These are phyloP conservation scores for Jaltomata sinuosa DNA, from an alignment of 257 asterid species.

Conservation along the genomic window DNA sequence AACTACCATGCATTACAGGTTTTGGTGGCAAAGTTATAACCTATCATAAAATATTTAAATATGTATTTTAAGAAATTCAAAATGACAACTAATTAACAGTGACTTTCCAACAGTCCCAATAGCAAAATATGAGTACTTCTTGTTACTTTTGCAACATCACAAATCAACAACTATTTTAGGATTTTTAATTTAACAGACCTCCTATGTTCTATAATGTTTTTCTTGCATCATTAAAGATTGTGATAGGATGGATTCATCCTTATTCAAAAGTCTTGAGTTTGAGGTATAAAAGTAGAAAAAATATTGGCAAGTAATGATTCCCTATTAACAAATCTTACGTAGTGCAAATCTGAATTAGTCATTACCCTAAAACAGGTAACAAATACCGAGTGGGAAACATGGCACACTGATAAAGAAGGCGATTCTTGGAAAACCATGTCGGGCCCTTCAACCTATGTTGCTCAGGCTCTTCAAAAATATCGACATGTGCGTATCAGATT, in stretches of 20 bases:
- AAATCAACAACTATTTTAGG: background rate
- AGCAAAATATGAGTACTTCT: background rate
- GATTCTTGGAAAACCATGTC: background rate
- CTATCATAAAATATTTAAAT: background rate
- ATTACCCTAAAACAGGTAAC: background rate
- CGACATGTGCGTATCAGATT: background rate
- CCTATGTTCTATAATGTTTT: too few relatives aligned
- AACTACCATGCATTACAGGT: background rate
- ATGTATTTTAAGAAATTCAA: background rate
- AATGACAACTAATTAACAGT: background rate
- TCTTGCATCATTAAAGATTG: background rate
- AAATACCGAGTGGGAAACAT: accelerated
- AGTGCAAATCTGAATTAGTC: background rate
- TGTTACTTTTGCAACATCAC: background rate
- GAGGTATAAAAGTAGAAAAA: background rate
- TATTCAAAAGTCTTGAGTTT: background rate
- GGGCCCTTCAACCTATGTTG: background rate
- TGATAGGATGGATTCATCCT: background rate
- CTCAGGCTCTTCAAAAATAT: background rate
- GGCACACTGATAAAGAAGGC: background rate
- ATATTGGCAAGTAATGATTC: background rate
- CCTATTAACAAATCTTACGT: background rate
- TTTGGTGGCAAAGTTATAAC: background rate
- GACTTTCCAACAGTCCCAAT: background rate
- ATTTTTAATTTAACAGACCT: background rate